Percentiles rank a stretch among this genome's conserved stretches.
Evolutionary conservation across 1,284 basidiomycete species (phyloP).

Genomic region (Golubevia pallescens): DNA sequence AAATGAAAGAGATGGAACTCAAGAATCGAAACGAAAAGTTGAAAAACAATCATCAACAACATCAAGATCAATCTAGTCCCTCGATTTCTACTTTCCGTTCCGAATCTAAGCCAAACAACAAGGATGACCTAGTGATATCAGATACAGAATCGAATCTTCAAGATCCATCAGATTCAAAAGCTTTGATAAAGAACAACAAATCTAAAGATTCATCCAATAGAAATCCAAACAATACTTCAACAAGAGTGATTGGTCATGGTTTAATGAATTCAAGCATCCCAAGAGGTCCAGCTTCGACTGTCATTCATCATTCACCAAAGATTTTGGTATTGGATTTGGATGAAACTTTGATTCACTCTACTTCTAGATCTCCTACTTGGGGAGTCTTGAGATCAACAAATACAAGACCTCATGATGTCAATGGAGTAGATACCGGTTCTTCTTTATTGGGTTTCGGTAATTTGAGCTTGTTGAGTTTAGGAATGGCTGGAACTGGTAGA

Average conservation of each 20-base stretch:
- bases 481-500: conserved; percentile 32
- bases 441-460: conserved; percentile 73
- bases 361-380: conserved; percentile 72
- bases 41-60: not conserved
- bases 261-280: conserved; percentile 11
- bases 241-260: not conserved
- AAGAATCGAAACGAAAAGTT: not conserved
- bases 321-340: conserved; percentile 74
- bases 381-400: conserved; percentile 4
- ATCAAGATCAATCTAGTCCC: not conserved
- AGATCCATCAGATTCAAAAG: too few relatives aligned
- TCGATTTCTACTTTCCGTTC: not conserved
- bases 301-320: conserved; percentile 60
- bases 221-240: not conserved
- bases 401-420: not conserved
- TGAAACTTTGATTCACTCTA: conserved; percentile 97
- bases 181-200: not conserved
- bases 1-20: not conserved
- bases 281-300: conserved; percentile 20
- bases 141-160: not conserved
- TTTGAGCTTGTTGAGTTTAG: conserved; percentile 66
- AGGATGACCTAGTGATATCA: not conserved
- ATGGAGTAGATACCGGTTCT: conserved; percentile 66
- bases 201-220: conserved; percentile 1
- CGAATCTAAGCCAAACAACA: not conserved